phyloP scores from a whole-genome alignment of 495 filamentous ascomycete species.

The Haplographium delicatum region DNA sequence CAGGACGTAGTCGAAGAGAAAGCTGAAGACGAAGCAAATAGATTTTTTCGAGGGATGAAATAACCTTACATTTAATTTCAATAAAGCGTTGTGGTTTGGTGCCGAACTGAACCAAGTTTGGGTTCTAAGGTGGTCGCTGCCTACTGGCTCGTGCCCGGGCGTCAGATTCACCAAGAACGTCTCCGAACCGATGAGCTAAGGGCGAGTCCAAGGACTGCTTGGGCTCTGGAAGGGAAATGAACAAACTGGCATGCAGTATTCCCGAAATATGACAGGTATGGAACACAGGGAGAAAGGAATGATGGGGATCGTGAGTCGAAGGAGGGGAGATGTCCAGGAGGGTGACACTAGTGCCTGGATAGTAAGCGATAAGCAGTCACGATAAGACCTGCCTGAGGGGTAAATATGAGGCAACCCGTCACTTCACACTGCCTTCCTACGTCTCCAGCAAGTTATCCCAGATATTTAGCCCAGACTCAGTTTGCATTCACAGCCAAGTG shows the following conservation, averaged over 20 bases:
- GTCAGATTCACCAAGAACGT: slow-evolving; percentile 1
- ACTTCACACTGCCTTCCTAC: too few relatives aligned
- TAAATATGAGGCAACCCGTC: too few relatives aligned
- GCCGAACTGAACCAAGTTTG: slow-evolving; percentile 2
- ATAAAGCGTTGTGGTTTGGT: slow-evolving; percentile 3
- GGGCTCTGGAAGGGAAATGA: background rate
- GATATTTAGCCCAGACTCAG: too few relatives aligned
- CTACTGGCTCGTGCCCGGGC: slow-evolving; percentile 2
- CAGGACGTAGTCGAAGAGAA: background rate
- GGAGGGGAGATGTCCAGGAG: too few relatives aligned
- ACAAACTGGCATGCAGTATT: background rate
- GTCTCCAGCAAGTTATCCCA: too few relatives aligned
- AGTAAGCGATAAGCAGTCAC: too few relatives aligned
- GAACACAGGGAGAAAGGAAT: slow-evolving; percentile 4
- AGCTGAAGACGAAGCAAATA: background rate
- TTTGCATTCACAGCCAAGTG: too few relatives aligned
- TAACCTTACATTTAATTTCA: background rate
- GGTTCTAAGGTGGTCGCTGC: slow-evolving; percentile 11
- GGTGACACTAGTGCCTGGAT: too few relatives aligned
- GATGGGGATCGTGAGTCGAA: slow-evolving; percentile 9
- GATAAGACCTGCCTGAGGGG: too few relatives aligned
- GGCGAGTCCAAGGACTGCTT: slow-evolving; percentile 1
- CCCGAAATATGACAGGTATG: slow-evolving; percentile 1
- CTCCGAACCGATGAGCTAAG: slow-evolving; percentile 5
- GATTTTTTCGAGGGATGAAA: background rate